Evolutionary conservation across 768 basidiomycete species (phyloP), one percentile per base, ranked within the genome.

Genomic region (Russula ochroleuca): DNA sequence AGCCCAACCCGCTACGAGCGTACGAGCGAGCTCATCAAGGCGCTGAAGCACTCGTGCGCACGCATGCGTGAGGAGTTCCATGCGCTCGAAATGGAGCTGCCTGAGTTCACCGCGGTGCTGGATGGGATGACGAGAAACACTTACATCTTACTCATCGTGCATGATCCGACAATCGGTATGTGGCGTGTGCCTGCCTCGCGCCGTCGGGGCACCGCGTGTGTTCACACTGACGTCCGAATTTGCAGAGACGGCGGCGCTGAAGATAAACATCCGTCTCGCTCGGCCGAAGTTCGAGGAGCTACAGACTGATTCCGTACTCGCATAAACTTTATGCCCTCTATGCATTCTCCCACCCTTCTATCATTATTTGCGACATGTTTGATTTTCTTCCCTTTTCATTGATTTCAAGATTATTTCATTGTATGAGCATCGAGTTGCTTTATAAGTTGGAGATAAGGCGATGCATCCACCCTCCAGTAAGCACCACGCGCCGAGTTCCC

Each of bases 71-170:
- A 91, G 70, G 92, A 94, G 65, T 95, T 95, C 70, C 83, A 88
- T 64, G 85, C 88, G 6, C 80, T 95, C 33, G 90, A 94, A 75
- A 86, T 96, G 84, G 90, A 93, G 70, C 80, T 92, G 11, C 79
- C 83, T 45, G 86, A 91, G 67, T 95, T 92, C 72, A 92, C 89
- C 0, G 92, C 92, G 5, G 89, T 94, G 35, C 81, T 98, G 25
- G 94, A 97, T 69, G 89, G 92, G 69, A 83, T 98, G 80, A 97
- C 96, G 28, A 81, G 83, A 70, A 97, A 97, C 73, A 96, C 95
- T 1, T 98, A 94, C 70, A 86, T 98, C 54, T 79, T 98, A 71
- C 82, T 97, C 59, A 84, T 98, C 45, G 88, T 92, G 11, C 90
- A 94, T 67, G 87, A 96, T 72, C 91, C 92, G 0, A 85, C 87